phyloP scores from a whole-genome alignment of 192 early-diverging fungal species.

The Entomortierella parvispora region DNA sequence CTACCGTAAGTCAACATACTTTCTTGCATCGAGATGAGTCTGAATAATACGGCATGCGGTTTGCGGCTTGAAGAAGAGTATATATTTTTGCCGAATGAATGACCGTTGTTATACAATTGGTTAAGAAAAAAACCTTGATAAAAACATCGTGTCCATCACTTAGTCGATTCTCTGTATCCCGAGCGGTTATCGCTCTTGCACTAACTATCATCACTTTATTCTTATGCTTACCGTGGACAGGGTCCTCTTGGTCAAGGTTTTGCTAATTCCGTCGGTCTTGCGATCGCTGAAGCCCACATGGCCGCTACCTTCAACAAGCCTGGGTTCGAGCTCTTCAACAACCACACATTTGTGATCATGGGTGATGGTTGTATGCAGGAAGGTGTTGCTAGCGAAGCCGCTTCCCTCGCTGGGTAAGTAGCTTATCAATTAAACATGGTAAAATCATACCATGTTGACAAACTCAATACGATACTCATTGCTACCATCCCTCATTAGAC shows the following conservation, averaged over 20 bases:
- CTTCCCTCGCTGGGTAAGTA: conserved; percentile 87
- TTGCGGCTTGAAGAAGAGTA: too few species aligned
- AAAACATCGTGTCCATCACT: too few species aligned
- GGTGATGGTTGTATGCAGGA: conserved; percentile 99
- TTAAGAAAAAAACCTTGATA: too few species aligned
- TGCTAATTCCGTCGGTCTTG: conserved; percentile 92
- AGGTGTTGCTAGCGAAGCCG: conserved; percentile 93
- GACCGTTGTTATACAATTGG: too few species aligned
- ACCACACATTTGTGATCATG: conserved; percentile 83
- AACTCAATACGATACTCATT: too few species aligned
- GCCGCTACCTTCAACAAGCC: conserved; percentile 93
- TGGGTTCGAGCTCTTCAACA: conserved; percentile 86
- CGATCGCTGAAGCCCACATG: conserved; percentile 87
- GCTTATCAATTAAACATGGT: neutral
- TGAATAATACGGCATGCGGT: too few species aligned
- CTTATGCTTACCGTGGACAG: too few species aligned
- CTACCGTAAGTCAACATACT: conserved; percentile 63
- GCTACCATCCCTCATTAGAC: conserved; percentile 47
- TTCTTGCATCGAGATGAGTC: too few species aligned
- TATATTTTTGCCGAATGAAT: too few species aligned
- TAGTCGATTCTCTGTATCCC: too few species aligned
- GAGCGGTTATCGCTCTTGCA: too few species aligned
- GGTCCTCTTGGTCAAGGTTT: conserved; percentile 97
- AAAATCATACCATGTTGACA: neutral
- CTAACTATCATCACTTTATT: too few species aligned